A percentile compares a stretch with the other conserved stretches of the same genome.
Conservation (phyloP, 2,329 filamentous ascomycete species). For the Dothistroma septosporum region DNA sequence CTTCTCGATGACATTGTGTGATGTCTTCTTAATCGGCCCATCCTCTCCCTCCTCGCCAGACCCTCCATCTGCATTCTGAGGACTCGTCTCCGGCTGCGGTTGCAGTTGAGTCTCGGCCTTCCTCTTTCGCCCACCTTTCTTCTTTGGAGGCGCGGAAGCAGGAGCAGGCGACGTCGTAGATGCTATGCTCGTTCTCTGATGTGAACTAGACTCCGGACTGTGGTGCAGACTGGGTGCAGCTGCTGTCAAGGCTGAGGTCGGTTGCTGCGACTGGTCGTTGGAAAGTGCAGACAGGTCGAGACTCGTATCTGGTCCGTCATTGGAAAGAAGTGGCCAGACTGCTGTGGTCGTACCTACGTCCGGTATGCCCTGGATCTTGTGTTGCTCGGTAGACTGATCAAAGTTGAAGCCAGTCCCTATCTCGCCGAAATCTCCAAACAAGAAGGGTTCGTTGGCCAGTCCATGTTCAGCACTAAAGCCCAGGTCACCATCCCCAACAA, state of each 20-base stretch:
- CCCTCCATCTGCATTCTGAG: constrained; percentile 40
- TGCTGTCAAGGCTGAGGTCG: constrained; percentile 16
- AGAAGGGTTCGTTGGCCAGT: constrained; percentile 25
- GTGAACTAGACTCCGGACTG: constrained; percentile 28
- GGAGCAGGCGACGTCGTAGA: constrained; percentile 28
- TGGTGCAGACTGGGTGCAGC: constrained; percentile 27
- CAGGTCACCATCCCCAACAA: constrained; percentile 32
- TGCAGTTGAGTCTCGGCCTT: constrained; percentile 30
- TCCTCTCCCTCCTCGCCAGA: constrained; percentile 32
- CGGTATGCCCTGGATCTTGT: constrained; percentile 18
- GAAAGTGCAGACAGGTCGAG: constrained; percentile 24
- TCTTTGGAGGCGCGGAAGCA: constrained; percentile 26
- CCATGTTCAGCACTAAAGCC: constrained; percentile 24
- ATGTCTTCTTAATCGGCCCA: constrained; percentile 74
- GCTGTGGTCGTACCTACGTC: constrained; percentile 26
- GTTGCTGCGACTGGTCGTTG: constrained; percentile 20
- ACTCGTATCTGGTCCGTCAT: constrained; percentile 15
- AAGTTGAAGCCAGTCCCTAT: constrained; percentile 30
- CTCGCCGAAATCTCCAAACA: constrained; percentile 27
- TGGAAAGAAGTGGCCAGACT: constrained; percentile 26
- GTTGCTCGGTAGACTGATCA: constrained; percentile 18
- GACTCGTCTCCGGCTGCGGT: constrained; percentile 15
- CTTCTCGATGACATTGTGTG: constrained; percentile 98
- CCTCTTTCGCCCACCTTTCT: constrained; percentile 35
- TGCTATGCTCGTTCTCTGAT: constrained; percentile 30